Evolutionary conservation across 1,139 yeast genomes (phyloP).

Genomic region (Zygoascus hellenicus): DNA sequence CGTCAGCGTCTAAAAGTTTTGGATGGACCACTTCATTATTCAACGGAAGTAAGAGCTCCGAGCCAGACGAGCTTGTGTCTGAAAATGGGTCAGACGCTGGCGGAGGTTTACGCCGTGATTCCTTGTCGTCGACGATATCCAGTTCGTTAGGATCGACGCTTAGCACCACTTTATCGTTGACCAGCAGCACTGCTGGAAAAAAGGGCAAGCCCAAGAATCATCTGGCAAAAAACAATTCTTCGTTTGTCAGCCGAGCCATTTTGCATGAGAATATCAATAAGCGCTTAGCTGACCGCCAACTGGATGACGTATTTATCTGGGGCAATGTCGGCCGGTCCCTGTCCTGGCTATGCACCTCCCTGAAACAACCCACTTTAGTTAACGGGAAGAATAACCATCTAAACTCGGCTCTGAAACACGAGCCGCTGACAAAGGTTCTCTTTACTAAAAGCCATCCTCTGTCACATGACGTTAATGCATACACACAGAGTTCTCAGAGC

Average conservation of each 20-base stretch:
- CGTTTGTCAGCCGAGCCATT: slow-evolving; percentile 36
- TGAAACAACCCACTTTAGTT: slow-evolving; percentile 10
- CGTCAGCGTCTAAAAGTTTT: slow-evolving; percentile 1
- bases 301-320: slow-evolving; percentile 26
- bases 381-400: slow-evolving; percentile 10
- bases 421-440: slow-evolving; percentile 36
- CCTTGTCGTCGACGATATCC: slow-evolving; percentile 5
- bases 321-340: slow-evolving; percentile 35
- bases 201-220: slow-evolving; percentile 30
- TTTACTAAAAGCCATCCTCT: slow-evolving; percentile 40
- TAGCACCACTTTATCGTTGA: slow-evolving; percentile 5
- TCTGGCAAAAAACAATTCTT: slow-evolving; percentile 36
- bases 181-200: slow-evolving; percentile 16
- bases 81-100: neutral
- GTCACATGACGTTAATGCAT: slow-evolving; percentile 33
- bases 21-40: slow-evolving; percentile 10
- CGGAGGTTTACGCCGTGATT: slow-evolving; percentile 4
- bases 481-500: slow-evolving; percentile 35
- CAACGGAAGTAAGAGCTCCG: slow-evolving; percentile 4
- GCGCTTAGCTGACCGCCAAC: slow-evolving; percentile 29
- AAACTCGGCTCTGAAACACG: slow-evolving; percentile 24
- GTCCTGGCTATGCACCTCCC: slow-evolving; percentile 33
- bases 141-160: slow-evolving; percentile 7
- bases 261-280: slow-evolving; percentile 34
- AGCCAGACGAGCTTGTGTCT: neutral